Conservation (phyloP, 2,329 filamentous ascomycete species). For the Tolypocladium amazonense region DNA sequence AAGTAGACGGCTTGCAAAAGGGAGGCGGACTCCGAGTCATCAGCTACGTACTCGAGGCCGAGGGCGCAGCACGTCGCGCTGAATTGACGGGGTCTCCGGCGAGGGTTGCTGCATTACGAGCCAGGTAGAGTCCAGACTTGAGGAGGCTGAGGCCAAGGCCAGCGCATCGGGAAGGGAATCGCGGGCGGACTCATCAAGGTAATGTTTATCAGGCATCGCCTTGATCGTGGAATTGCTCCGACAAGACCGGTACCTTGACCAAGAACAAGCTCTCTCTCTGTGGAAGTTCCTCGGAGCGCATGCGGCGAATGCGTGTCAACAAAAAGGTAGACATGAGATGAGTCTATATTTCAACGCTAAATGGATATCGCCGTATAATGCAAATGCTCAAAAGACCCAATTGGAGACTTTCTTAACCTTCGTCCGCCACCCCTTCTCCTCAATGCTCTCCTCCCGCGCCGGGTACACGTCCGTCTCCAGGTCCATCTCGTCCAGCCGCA, state of each 20-base stretch:
- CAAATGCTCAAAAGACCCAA: conserved; percentile 22
- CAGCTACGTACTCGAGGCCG: neutral
- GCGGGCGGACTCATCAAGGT: too few relatives aligned
- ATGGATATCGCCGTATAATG: neutral
- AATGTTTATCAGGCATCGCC: too few relatives aligned
- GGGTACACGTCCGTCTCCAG: conserved; percentile 49
- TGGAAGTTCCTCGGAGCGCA: neutral
- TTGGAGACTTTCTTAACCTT: conserved; percentile 12
- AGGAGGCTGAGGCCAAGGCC: too few relatives aligned
- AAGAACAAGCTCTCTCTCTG: too few relatives aligned
- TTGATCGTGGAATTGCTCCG: too few relatives aligned
- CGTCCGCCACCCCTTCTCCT: conserved; percentile 36
- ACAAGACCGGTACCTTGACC: too few relatives aligned
- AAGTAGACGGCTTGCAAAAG: neutral
- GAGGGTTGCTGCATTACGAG: too few relatives aligned
- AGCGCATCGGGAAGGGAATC: too few relatives aligned
- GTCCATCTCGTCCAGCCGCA: conserved; percentile 49
- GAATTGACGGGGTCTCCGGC: neutral
- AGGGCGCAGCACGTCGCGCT: neutral
- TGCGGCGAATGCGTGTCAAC: neutral
- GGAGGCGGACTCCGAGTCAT: neutral
- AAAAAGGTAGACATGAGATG: neutral
- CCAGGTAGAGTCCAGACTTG: too few relatives aligned
- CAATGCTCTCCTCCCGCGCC: conserved; percentile 23
- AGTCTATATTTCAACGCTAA: neutral